A percentile compares a stretch with the other conserved stretches of the same genome.
phyloP scores from a whole-genome alignment of 2,329 filamentous ascomycete genomes.

The Stemphylium lycopersici region DNA sequence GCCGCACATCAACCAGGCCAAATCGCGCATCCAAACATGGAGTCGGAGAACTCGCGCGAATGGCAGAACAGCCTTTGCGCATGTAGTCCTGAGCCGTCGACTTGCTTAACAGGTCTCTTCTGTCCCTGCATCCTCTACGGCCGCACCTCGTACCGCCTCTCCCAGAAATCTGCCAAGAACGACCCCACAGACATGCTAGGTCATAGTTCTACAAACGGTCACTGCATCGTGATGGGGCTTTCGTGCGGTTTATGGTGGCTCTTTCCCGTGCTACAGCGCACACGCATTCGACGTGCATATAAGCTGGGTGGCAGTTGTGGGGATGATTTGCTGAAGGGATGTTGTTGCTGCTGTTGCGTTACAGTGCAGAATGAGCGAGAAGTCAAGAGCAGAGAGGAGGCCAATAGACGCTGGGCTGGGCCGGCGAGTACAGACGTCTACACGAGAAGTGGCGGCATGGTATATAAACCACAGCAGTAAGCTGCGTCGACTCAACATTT shows the following conservation, averaged over 20 bases:
- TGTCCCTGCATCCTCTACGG: slow-evolving; percentile 54
- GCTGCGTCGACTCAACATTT: background rate
- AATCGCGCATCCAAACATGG: slow-evolving; percentile 52
- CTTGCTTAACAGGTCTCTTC: slow-evolving; percentile 50
- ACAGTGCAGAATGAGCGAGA: slow-evolving; percentile 55
- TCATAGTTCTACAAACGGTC: slow-evolving; percentile 45
- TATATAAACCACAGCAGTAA: slow-evolving; percentile 44
- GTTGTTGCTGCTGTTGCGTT: slow-evolving; percentile 52
- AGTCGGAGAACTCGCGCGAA: slow-evolving; percentile 22
- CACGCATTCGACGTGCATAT: slow-evolving; percentile 52
- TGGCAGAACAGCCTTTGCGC: slow-evolving; percentile 46
- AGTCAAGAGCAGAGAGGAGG: slow-evolving; percentile 53
- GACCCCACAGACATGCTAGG: slow-evolving; percentile 51
- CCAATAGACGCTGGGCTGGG: slow-evolving; percentile 44
- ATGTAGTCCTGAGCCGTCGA: slow-evolving; percentile 44
- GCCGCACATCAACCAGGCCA: slow-evolving; percentile 48
- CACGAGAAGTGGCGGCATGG: slow-evolving; percentile 38
- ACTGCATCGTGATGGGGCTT: slow-evolving; percentile 48
- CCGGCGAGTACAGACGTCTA: slow-evolving; percentile 46
- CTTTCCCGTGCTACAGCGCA: slow-evolving; percentile 47
- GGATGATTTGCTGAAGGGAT: slow-evolving; percentile 44
- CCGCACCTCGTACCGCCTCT: slow-evolving; percentile 52
- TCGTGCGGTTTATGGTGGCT: slow-evolving; percentile 49
- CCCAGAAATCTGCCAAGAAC: slow-evolving; percentile 44
- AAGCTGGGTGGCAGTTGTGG: slow-evolving; percentile 49